A percentile compares a stretch with the other conserved stretches of the same genome.
Conservation (phyloP, 2,329 filamentous ascomycete genomes). For the Aspergillus floridensis region DNA sequence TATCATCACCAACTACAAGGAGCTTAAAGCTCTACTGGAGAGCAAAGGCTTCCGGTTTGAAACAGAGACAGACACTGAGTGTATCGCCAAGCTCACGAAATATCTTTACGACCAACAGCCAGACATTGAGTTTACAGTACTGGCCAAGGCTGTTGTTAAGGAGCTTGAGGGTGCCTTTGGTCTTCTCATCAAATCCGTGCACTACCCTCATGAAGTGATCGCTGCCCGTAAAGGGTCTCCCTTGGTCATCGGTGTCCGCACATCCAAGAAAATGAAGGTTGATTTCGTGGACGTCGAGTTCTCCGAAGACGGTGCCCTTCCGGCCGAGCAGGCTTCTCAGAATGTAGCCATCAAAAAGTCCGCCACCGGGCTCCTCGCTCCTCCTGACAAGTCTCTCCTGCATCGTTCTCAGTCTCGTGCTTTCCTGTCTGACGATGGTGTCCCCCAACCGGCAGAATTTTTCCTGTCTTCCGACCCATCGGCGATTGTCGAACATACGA, state of each 20-base stretch:
- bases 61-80: conserved; percentile 98
- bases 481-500: conserved; percentile 98
- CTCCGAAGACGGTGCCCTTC: conserved; percentile 80
- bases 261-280: conserved; percentile 98
- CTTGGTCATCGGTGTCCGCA: conserved; percentile 94
- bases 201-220: conserved; percentile 97
- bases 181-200: conserved; percentile 94
- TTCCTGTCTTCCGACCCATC: conserved; percentile 98
- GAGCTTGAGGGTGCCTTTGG: conserved; percentile 98
- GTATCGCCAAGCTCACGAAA: conserved; percentile 97
- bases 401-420: conserved; percentile 98
- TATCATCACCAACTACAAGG: conserved; percentile 99
- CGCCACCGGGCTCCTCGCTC: conserved; percentile 71
- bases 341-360: conserved; percentile 95
- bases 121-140: conserved; percentile 89
- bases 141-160: conserved; percentile 96
- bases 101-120: conserved; percentile 96
- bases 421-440: conserved; percentile 97
- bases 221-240: conserved; percentile 98
- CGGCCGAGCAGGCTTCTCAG: conserved; percentile 91
- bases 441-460: conserved; percentile 97
- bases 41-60: conserved; percentile 98
- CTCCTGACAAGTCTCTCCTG: conserved; percentile 94
- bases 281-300: conserved; percentile 99
- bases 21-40: conserved; percentile 88